A percentile compares a stretch with the other conserved stretches of the same genome.
phyloP scores from a whole-genome alignment of 805 yeast species.

The Nakazawaea sp. region DNA sequence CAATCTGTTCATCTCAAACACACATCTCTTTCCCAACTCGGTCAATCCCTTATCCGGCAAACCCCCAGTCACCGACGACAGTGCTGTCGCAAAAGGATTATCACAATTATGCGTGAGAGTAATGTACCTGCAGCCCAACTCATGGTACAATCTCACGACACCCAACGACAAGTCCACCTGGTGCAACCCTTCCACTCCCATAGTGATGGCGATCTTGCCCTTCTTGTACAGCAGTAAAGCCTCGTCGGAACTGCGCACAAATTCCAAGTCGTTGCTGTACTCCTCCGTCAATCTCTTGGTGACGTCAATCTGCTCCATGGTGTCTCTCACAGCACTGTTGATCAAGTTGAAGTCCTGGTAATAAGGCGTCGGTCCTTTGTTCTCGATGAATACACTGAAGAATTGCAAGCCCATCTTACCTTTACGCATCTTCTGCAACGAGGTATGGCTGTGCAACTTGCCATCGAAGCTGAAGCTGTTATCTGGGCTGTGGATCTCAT shows the following conservation, averaged over 20 bases:
- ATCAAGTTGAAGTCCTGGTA: constrained; percentile 38
- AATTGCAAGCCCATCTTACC: constrained; percentile 45
- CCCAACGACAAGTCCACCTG: constrained; percentile 43
- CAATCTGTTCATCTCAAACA: constrained; percentile 42
- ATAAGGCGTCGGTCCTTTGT: constrained; percentile 28
- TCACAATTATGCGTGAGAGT: constrained; percentile 52
- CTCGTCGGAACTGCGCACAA: constrained; percentile 33
- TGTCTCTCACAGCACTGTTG: constrained; percentile 41
- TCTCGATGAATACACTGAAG: constrained; percentile 41
- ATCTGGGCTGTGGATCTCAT: constrained; percentile 27
- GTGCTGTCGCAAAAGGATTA: constrained; percentile 52
- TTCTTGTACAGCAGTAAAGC: constrained; percentile 28
- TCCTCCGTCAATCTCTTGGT: constrained; percentile 35
- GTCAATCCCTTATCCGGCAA: constrained; percentile 37
- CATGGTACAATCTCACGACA: constrained; percentile 40
- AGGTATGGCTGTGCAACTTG: constrained; percentile 36
- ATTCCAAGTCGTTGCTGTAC: constrained; percentile 30
- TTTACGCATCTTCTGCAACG: constrained; percentile 30
- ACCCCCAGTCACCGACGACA: constrained; percentile 39
- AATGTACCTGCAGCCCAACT: constrained; percentile 45
- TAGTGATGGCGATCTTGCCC: constrained; percentile 34
- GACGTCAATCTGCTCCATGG: constrained; percentile 48
- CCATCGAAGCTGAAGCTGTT: constrained; percentile 32
- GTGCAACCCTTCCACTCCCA: constrained; percentile 51
- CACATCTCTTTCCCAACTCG: constrained; percentile 30